These are phyloP conservation scores for Coniophora puteana DNA, from an alignment of 1,284 basidiomycete genomes.

Conservation along the genomic window DNA sequence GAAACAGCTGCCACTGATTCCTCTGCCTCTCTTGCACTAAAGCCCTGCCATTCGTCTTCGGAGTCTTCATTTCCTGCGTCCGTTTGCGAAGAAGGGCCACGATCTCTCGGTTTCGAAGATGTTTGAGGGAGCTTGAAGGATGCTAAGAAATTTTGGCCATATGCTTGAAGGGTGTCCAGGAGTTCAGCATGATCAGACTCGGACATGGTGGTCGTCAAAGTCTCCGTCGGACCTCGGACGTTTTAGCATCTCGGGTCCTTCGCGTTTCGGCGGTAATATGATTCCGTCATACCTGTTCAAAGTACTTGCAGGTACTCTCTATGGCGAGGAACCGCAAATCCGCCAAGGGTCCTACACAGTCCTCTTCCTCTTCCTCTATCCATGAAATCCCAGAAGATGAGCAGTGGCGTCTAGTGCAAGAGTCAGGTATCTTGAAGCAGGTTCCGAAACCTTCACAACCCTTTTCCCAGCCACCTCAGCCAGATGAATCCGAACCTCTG, in stretches of 20 bases:
- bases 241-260: not conserved
- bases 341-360: constrained; percentile 14
- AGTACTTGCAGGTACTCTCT: not conserved
- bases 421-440: constrained; percentile 61
- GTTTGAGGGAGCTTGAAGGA: constrained; percentile 41
- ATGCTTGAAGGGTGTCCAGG: constrained; percentile 55
- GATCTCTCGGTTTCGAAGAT: constrained; percentile 24
- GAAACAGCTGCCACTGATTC: no score
- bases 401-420: constrained; percentile 69
- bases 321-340: constrained; percentile 41
- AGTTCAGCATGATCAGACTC: constrained; percentile 33
- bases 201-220: constrained; percentile 10
- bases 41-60: constrained; percentile 34
- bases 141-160: constrained; percentile 59
- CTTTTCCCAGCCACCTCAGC: no score
- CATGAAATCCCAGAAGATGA: constrained; percentile 67
- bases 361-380: constrained; percentile 13
- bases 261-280: not conserved
- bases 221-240: not conserved
- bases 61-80: constrained; percentile 6
- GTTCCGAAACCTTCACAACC: constrained; percentile 25
- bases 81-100: not conserved
- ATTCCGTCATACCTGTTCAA: not conserved
- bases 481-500: constrained; percentile 38
- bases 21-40: constrained; percentile 11